Base-by-base conservation (phyloP, 1,139 yeast genomes). In the Pichia sp. region DNA sequence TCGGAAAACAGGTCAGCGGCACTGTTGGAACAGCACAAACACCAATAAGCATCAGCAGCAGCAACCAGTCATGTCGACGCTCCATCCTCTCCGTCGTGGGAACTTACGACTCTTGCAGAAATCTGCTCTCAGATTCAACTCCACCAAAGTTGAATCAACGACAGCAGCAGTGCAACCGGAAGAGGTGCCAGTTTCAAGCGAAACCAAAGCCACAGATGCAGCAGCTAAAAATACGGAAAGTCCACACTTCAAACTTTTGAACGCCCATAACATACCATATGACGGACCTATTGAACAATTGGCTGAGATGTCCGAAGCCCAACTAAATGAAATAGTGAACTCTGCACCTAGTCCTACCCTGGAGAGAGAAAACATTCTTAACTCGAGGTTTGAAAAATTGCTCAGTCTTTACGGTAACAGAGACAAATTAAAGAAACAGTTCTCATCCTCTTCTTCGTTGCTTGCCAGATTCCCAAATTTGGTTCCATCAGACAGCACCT, bases 401-500 rank as follows among this genome's bases (percentile, higher is more conserved):
- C 58, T 66, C 52, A 58, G 61, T 49, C 54, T 65, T 9, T 66
- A 60, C 54, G 54, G 61, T 53, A 61, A 60, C 34, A 58, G 60
- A 50, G 67, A 64, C 50, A 56, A 59, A 41, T 50, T 58, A 27
- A 56, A 57, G 33, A 59, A 60, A 48, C 60, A 60, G 38, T 59
- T 60, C 30, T 48, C 61, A 0, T 57, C 62, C 2, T 58, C 67
- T 7, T 61, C 66, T 12, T 56, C 64, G 24, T 53, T 65, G 45
- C 53, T 67, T 20, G 43, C 64, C 12, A 64, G 63, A 56, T 75
- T 69, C 62, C 77, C 79, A 27, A 67, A 72, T 49, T 67, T 77
- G 42, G 62, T 67, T 17, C 68, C 70, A 40, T 66, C 77, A 2
- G 65, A 65, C 16, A 53, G 60, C 17, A 69, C 68, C 20, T 78